Conservation (phyloP, 2,329 filamentous ascomycete genomes). For the Sporothrix dimorphospora region DNA sequence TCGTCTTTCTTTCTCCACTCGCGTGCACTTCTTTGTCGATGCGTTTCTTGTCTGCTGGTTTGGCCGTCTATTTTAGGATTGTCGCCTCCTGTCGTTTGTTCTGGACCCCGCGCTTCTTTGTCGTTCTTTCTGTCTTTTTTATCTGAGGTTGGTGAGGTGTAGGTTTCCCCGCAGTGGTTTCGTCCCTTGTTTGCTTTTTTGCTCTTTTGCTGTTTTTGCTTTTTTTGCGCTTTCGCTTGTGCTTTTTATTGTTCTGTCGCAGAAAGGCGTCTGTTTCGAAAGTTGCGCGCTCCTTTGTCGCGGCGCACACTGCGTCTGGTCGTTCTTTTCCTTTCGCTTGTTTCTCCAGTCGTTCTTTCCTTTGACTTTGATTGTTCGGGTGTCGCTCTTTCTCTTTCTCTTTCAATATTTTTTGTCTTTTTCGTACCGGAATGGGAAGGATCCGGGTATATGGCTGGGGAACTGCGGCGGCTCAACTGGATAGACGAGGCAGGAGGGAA, state of each 20-base stretch:
- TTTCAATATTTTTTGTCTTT: not conserved
- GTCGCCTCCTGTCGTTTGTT: not conserved
- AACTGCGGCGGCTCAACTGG: constrained; percentile 24
- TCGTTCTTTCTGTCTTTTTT: not conserved
- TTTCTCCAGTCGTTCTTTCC: not conserved
- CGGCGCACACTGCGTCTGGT: not conserved
- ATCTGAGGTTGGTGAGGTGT: not conserved
- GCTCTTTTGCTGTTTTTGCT: not conserved
- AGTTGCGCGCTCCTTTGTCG: not conserved
- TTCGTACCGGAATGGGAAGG: constrained; percentile 8
- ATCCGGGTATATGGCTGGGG: constrained; percentile 19
- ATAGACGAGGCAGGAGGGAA: not conserved
- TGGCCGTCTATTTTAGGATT: not conserved
- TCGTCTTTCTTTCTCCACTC: not conserved
- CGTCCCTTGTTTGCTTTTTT: not conserved
- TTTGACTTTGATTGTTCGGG: not conserved
- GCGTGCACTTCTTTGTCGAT: not conserved
- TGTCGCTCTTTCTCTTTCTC: not conserved
- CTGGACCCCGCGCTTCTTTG: not conserved
- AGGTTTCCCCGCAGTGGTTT: not conserved
- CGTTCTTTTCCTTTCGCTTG: not conserved
- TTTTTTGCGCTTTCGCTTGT: not conserved
- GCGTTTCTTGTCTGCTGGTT: not conserved
- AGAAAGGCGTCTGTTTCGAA: constrained; percentile 2
- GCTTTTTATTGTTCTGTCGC: constrained; percentile 1